Conservation (phyloP, 768 basidiomycete genomes). For the Hypholoma sublateritium region DNA sequence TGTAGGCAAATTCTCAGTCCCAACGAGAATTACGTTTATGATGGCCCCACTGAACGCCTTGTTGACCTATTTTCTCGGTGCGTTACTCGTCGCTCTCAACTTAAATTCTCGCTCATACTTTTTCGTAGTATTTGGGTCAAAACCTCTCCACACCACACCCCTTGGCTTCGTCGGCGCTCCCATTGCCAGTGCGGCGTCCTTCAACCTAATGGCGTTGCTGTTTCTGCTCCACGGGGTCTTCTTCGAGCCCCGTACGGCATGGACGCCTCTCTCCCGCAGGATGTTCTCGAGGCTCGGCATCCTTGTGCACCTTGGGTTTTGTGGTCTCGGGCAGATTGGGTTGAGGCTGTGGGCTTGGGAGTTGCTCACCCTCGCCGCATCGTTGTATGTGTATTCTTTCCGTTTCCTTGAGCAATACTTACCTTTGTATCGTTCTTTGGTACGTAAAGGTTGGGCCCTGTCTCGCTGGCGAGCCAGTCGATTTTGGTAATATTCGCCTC, state of each 20-base stretch:
- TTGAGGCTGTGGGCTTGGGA: constrained; percentile 98
- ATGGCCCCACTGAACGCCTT: constrained; percentile 82
- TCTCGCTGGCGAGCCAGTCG: constrained; percentile 80
- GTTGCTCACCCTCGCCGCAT: constrained; percentile 57
- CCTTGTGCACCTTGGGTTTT: constrained; percentile 70
- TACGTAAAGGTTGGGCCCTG: constrained; percentile 64
- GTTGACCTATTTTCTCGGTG: constrained; percentile 78
- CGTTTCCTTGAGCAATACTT: neutral
- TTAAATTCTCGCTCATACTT: neutral
- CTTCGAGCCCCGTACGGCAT: constrained; percentile 67
- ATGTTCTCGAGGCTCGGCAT: constrained; percentile 66
- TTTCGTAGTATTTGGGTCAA: constrained; percentile 33
- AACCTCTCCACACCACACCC: constrained; percentile 64
- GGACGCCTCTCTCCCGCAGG: constrained; percentile 67
- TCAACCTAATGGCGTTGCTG: constrained; percentile 68
- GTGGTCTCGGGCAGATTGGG: constrained; percentile 79
- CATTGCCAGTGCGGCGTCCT: constrained; percentile 81
- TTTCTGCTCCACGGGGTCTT: constrained; percentile 61
- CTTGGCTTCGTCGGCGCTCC: constrained; percentile 91
- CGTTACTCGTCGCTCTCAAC: constrained; percentile 6
- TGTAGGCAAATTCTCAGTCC: constrained; percentile 73
- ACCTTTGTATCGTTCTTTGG: neutral
- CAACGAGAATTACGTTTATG: constrained; percentile 74
- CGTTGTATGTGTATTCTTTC: constrained; percentile 29
- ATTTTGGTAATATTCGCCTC: constrained; percentile 76